These are phyloP conservation scores for Lasiodiplodia sp. DNA, from an alignment of 2,329 filamentous ascomycete genomes.

Conservation along the genomic window DNA sequence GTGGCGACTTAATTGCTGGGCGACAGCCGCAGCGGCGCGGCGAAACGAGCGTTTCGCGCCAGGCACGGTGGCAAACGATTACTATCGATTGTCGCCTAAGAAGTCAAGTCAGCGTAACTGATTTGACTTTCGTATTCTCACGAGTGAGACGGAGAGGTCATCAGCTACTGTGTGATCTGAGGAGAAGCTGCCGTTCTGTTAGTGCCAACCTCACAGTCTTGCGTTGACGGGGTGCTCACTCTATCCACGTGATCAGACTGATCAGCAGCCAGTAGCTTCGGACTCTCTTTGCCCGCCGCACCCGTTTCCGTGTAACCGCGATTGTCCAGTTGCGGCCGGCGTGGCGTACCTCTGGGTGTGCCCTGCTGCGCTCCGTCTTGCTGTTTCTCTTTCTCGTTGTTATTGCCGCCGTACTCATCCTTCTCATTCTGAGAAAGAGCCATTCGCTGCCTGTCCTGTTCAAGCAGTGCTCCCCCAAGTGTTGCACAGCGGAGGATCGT, in stretches of 20 bases:
- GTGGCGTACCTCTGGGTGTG: conserved; percentile 34
- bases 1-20: not conserved
- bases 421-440: conserved; percentile 31
- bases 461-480: conserved; percentile 80
- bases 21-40: conserved; percentile 7
- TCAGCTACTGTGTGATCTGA: conserved; percentile 60
- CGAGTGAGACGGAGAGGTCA: conserved; percentile 29
- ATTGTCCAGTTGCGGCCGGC: conserved; percentile 64
- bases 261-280: conserved; percentile 66
- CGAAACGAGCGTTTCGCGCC: conserved; percentile 12
- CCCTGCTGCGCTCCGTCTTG: conserved; percentile 32
- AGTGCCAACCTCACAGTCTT: conserved; percentile 19
- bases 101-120: conserved; percentile 30
- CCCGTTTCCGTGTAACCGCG: conserved; percentile 76
- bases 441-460: conserved; percentile 69
- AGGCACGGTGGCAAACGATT: conserved; percentile 6
- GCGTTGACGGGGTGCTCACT: conserved; percentile 50
- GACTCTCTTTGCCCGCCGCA: conserved; percentile 67
- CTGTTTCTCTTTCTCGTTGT: conserved; percentile 32
- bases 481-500: conserved; percentile 97
- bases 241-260: conserved; percentile 67
- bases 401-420: conserved; percentile 33
- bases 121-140: conserved; percentile 28
- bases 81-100: conserved; percentile 23
- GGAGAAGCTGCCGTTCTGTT: conserved; percentile 45